Percentiles rank a stretch among this genome's conserved stretches.
Conservation (phyloP, 2,329 filamentous ascomycete genomes). For the Pestalotiopsis sp. region DNA sequence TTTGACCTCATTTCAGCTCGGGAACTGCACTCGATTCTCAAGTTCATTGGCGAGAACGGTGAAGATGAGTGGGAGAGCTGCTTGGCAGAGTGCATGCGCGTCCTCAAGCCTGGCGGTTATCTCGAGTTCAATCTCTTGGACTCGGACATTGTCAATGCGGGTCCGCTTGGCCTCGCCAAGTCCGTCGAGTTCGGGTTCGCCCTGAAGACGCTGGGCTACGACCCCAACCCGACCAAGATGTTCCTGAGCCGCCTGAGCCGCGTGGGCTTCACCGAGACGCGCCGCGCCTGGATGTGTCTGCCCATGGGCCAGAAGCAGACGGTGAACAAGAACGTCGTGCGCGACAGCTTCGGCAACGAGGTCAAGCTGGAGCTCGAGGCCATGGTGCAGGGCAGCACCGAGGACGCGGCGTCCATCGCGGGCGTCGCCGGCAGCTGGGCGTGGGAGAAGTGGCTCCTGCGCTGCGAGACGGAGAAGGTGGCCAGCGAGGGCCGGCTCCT, state of each 20-base stretch:
- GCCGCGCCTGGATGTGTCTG: conserved; percentile 85
- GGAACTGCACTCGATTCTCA: conserved; percentile 82
- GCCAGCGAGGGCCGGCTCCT: conserved; percentile 67
- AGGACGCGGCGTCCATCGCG: conserved; percentile 72
- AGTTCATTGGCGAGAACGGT: conserved; percentile 67
- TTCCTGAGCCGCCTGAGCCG: conserved; percentile 76
- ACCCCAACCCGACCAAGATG: conserved; percentile 78
- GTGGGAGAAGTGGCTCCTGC: conserved; percentile 96
- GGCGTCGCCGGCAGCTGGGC: conserved; percentile 85
- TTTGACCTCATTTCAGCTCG: conserved; percentile 93
- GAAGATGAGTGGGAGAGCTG: conserved; percentile 88
- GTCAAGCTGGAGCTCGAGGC: conserved; percentile 61
- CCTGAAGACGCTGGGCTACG: conserved; percentile 87
- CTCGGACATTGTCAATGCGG: conserved; percentile 85
- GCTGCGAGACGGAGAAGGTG: conserved; percentile 79
- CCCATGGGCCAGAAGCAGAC: conserved; percentile 68
- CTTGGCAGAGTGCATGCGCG: conserved; percentile 82
- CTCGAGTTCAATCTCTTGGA: conserved; percentile 91
- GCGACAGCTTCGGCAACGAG: conserved; percentile 38
- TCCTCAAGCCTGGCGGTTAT: conserved; percentile 90
- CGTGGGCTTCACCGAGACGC: conserved; percentile 78
- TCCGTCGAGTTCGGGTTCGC: conserved; percentile 91
- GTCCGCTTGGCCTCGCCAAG: conserved; percentile 77
- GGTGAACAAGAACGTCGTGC: conserved; percentile 31
- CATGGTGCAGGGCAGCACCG: conserved; percentile 68